Conservation (phyloP, 345 rosid species). For the Litchi chinensis region DNA sequence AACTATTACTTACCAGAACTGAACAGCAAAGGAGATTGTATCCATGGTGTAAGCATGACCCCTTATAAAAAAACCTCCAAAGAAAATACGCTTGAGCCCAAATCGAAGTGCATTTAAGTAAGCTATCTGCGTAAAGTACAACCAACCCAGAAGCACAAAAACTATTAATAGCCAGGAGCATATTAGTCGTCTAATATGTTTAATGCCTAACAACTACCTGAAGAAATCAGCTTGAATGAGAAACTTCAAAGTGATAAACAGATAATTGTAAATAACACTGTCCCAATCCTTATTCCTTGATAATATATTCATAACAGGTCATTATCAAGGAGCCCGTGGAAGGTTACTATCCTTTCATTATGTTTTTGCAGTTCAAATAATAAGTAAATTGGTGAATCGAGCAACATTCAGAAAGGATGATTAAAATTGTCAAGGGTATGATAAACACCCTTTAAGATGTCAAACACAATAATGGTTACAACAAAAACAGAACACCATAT, state of each 20-base stretch:
- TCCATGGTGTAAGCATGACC: conserved; percentile 99
- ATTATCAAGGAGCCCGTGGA: background rate
- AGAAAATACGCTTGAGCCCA: conserved; percentile 92
- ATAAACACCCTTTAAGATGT: background rate
- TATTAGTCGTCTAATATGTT: background rate
- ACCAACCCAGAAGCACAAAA: conserved; percentile 23
- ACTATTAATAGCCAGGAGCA: background rate
- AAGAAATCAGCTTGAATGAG: conserved; percentile 12
- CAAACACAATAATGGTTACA: background rate
- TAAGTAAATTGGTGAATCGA: background rate
- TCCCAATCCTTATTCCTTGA: background rate
- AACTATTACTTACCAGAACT: conserved; percentile 67
- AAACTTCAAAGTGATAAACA: background rate
- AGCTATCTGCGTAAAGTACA: conserved; percentile 60
- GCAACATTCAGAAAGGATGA: background rate
- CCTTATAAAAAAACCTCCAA: conserved; percentile 96
- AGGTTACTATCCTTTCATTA: background rate
- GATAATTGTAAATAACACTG: background rate
- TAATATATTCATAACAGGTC: background rate
- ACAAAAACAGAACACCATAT: background rate
- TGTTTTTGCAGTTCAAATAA: background rate
- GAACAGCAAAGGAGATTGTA: conserved; percentile 98
- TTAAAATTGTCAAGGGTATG: conserved; percentile 7
- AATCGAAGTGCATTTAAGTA: conserved; percentile 93
- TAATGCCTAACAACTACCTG: conserved; percentile 4